Evolutionary conservation across 148 eudicot genomes (phyloP), one percentile per base, ranked within the genome.

Genomic region (Cornus controversa): DNA sequence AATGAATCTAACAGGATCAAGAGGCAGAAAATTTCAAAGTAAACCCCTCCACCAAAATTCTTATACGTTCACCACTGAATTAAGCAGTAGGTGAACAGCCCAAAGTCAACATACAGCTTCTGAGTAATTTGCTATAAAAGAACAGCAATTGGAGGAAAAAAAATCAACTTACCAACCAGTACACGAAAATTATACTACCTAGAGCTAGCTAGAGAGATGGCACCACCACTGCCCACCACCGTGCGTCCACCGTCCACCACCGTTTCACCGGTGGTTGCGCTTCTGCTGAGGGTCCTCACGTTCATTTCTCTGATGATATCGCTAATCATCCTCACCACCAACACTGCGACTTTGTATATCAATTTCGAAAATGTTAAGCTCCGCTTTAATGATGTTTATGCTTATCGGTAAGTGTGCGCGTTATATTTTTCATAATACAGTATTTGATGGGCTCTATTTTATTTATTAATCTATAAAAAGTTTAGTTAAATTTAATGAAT

Each of bases 251-350:
- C 75, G 10, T 37, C 81, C 40, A 23, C 54, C 22, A 42, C 27
- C 3, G 81, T 78, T 22, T 50, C 81, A 16, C 76, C 81, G 58
- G 28, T 40, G 5, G 42, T 71, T 10, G 16, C 69, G 4, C 65
- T 71, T 25, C 36, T 65, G 16, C 14, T 78, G 20, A 78, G 81
- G 63, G 7, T 78, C 8, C 63, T 78, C 5, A 71, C 81, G 1
- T 63, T 71, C 28, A 14, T 78, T 64, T 71, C 40, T 70, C 62
- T 71, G 5, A 3, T 71, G 29, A 65, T 72, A 23, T 78, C 81
- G 16, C 24, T 78, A 4, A 50, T 78, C 20, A 27, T 78, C 42
- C 81, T 78, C 75, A 71, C 75, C 24, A 78, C 81, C 31, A 72
- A 72, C 81, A 77, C 74, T 16, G 71, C 23, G 14, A 26, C 54